Evolutionary conservation across 805 yeast species (phyloP).

Genomic region (Wickerhamomyces bisporus): DNA sequence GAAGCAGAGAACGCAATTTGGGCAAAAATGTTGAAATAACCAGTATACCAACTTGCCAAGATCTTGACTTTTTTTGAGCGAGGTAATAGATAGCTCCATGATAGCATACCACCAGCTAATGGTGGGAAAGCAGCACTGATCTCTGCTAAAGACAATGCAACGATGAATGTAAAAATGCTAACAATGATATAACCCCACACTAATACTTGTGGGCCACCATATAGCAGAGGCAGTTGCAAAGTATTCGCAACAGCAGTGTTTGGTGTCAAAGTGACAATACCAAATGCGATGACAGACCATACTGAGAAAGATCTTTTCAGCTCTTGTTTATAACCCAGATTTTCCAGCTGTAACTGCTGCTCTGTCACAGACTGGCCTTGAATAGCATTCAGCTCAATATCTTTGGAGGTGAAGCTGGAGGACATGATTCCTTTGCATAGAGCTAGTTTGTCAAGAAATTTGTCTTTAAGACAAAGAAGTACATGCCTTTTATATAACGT

Average conservation of each 20-base stretch:
- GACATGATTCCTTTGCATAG: too few species aligned
- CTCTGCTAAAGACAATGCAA: conserved; percentile 25
- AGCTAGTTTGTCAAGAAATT: too few species aligned
- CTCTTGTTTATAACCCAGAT: conserved; percentile 24
- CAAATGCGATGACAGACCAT: conserved; percentile 20
- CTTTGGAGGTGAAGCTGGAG: too few species aligned
- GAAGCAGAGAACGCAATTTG: conserved; percentile 23
- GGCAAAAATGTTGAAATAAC: conserved; percentile 25
- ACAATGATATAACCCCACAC: conserved; percentile 12
- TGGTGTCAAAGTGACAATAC: conserved; percentile 23
- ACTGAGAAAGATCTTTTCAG: conserved; percentile 21
- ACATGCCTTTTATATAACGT: too few species aligned
- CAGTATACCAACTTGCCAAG: conserved; percentile 27
- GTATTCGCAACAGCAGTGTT: conserved; percentile 24
- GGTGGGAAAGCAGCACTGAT: conserved; percentile 30
- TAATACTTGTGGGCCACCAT: conserved; percentile 8
- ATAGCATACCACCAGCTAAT: conserved; percentile 30
- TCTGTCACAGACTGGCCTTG: not conserved
- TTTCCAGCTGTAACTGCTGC: conserved; percentile 11
- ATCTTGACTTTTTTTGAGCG: conserved; percentile 20
- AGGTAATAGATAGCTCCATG: conserved; percentile 31
- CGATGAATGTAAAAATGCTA: conserved; percentile 9
- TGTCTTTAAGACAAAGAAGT: too few species aligned
- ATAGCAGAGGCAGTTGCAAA: conserved; percentile 21
- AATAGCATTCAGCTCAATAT: too few species aligned